Conservation (phyloP, 192 early-diverging fungal species). For the Backusella luteola region DNA sequence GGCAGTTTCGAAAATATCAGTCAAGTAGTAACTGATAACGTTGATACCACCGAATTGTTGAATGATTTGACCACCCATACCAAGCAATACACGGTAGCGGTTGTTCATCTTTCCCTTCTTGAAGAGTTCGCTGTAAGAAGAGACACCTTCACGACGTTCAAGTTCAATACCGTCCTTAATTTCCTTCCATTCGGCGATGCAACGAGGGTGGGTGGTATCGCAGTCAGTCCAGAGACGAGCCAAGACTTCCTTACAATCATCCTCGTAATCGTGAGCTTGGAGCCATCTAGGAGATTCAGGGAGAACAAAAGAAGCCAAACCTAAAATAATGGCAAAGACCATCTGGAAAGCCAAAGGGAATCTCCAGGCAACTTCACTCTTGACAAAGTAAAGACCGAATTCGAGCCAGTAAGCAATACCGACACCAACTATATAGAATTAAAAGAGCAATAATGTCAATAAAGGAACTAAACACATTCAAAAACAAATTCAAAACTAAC, state of each 20-base stretch:
- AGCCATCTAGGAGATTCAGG: slow-evolving; percentile 79
- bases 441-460: not conserved
- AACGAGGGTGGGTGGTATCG: slow-evolving; percentile 22
- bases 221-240: slow-evolving; percentile 23
- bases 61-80: slow-evolving; percentile 26
- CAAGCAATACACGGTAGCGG: slow-evolving; percentile 25
- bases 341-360: slow-evolving; percentile 72
- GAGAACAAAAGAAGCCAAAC: slow-evolving; percentile 60
- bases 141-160: slow-evolving; percentile 20
- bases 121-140: slow-evolving; percentile 28
- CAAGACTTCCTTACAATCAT: slow-evolving; percentile 22
- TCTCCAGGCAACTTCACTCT: slow-evolving; percentile 55
- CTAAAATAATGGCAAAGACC: slow-evolving; percentile 62
- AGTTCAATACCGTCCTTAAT: slow-evolving; percentile 16
- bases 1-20: slow-evolving; percentile 50
- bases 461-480: not conserved
- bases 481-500: not conserved
- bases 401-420: slow-evolving; percentile 51
- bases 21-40: slow-evolving; percentile 37
- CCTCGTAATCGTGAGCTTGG: slow-evolving; percentile 19
- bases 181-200: slow-evolving; percentile 18
- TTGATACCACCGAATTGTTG: slow-evolving; percentile 35
- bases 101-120: slow-evolving; percentile 26
- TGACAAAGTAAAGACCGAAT: slow-evolving; percentile 36
- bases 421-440: slow-evolving; percentile 41